Percentiles rank a stretch among this genome's conserved stretches.
phyloP scores from a whole-genome alignment of 164 flowering plant species.

The Umbellularia californica region DNA sequence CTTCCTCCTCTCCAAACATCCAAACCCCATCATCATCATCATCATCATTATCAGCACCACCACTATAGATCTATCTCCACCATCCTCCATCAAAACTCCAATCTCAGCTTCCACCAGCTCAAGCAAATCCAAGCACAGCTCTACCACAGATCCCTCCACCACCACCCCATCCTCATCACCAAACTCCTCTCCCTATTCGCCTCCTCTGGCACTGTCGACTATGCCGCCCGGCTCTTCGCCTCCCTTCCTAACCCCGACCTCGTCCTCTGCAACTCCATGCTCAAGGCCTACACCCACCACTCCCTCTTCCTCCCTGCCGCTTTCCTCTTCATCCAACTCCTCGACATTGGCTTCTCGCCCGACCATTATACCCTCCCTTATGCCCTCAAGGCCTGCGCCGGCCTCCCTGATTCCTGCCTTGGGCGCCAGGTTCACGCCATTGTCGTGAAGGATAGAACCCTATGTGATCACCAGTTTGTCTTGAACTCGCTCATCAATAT shows the following conservation, averaged over 20 bases:
- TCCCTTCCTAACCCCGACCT: constrained; percentile 18
- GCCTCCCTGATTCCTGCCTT: constrained; percentile 1
- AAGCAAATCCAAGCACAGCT: constrained; percentile 27
- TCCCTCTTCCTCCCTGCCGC: constrained; percentile 5
- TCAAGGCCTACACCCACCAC: constrained; percentile 16
- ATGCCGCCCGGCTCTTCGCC: constrained; percentile 17
- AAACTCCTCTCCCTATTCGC: constrained; percentile 16
- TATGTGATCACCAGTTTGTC: constrained; percentile 10
- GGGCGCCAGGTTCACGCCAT: constrained; percentile 16
- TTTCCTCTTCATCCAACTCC: constrained; percentile 8
- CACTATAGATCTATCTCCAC: constrained; percentile 8
- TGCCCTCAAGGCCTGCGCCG: constrained; percentile 18
- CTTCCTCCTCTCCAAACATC: constrained; percentile 12
- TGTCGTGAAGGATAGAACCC: constrained; percentile 2
- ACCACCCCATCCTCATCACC: constrained; percentile 19
- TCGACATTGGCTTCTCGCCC: constrained; percentile 1
- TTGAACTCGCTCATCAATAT: constrained; percentile 16
- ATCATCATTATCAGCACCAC: too few relatives aligned
- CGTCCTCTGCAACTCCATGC: constrained; percentile 26
- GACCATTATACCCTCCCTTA: constrained; percentile 17
- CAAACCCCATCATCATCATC: constrained; percentile 5
- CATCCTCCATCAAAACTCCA: constrained; percentile 13
- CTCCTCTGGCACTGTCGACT: constrained; percentile 11
- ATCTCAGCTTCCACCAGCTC: constrained; percentile 15
- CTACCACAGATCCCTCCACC: constrained; percentile 18